Evolutionary conservation across 163 green algal genomes (phyloP).

Genomic region (Scenedesmus sp.): DNA sequence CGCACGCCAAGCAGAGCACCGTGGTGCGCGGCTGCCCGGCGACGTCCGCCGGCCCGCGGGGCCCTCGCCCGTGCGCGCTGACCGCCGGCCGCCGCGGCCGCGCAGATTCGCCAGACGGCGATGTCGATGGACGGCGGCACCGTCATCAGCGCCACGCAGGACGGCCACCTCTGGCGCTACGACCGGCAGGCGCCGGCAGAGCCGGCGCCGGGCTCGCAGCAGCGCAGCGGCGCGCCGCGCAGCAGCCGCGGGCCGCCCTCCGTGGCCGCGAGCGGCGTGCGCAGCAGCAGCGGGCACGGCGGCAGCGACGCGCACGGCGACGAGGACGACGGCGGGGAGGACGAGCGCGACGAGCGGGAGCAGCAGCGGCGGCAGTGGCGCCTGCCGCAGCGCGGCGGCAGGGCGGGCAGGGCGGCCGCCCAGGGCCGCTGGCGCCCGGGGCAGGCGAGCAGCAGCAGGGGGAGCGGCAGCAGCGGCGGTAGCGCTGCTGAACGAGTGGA

Average conservation of each 20-base stretch:
- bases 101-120: slow-evolving; percentile 72
- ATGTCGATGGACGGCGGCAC: slow-evolving; percentile 64
- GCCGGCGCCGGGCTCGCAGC: background rate
- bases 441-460: slow-evolving; percentile 3
- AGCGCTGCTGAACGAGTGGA: too few species aligned
- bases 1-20: background rate
- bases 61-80: background rate
- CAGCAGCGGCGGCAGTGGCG: background rate
- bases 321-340: background rate
- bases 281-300: background rate
- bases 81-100: background rate
- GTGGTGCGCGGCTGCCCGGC: background rate
- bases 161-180: slow-evolving; percentile 68
- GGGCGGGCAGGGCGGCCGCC: background rate
- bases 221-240: background rate
- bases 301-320: background rate
- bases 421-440: too few species aligned
- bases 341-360: slow-evolving; percentile 15
- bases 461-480: background rate
- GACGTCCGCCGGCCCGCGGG: too few species aligned
- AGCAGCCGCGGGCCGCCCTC: slow-evolving; percentile 19
- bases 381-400: background rate
- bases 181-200: slow-evolving; percentile 27
- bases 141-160: slow-evolving; percentile 69
- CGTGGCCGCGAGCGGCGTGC: too few species aligned